phyloP scores from a whole-genome alignment of 306 rosid species.

The Nissolia schottii region DNA sequence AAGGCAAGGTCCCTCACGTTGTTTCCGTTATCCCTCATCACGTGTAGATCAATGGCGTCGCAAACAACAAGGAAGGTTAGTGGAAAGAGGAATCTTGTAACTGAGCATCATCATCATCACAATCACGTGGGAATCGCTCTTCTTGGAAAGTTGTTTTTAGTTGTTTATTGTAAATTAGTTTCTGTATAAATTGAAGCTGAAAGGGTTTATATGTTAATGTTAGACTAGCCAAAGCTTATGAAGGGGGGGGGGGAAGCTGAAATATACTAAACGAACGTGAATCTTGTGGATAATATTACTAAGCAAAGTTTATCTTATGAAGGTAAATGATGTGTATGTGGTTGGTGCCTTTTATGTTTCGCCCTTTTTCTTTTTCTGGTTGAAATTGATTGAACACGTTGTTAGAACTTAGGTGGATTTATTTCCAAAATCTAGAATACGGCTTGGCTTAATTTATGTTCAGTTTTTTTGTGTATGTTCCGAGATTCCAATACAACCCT shows the following conservation, averaged over 20 bases:
- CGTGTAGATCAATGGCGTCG: neutral
- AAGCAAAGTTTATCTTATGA: too few relatives aligned
- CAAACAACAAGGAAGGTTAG: slow-evolving; percentile 9
- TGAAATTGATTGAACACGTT: too few relatives aligned
- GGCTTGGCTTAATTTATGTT: too few relatives aligned
- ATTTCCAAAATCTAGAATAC: too few relatives aligned
- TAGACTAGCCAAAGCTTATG: neutral
- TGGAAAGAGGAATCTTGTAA: neutral
- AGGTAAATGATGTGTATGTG: too few relatives aligned
- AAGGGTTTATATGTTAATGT: neutral
- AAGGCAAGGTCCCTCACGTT: slow-evolving; percentile 61
- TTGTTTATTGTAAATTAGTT: neutral
- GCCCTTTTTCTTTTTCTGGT: too few relatives aligned
- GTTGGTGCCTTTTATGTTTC: too few relatives aligned
- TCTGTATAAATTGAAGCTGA: neutral
- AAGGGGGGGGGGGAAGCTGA: too few relatives aligned
- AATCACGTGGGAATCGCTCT: neutral
- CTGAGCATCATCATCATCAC: neutral
- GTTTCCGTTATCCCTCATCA: slow-evolving; percentile 48
- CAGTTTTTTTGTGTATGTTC: too few relatives aligned
- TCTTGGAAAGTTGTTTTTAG: too few relatives aligned
- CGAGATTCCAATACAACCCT: too few relatives aligned
- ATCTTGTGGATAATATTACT: neutral
- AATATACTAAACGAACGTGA: neutral
- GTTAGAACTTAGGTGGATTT: too few relatives aligned